These are phyloP conservation scores for Cicer bijugum DNA, from an alignment of 306 rosid genomes.

Conservation along the genomic window DNA sequence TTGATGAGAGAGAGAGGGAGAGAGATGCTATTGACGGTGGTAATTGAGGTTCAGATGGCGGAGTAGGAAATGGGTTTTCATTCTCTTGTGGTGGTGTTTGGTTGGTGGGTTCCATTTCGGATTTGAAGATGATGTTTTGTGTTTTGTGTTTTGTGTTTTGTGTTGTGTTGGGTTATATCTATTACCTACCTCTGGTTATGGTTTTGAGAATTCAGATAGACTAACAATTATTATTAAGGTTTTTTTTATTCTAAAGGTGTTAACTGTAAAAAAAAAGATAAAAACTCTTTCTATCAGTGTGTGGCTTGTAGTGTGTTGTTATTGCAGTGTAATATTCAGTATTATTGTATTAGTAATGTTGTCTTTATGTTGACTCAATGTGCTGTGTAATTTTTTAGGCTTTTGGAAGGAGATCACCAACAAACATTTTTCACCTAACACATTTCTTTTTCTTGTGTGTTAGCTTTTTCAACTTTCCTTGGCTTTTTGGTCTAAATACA, in stretches of 20 bases:
- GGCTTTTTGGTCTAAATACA: neutral
- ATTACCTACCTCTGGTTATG: neutral
- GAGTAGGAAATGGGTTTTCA: conserved; percentile 44
- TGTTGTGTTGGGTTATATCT: neutral
- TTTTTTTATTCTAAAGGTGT: no score
- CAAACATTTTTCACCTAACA: neutral
- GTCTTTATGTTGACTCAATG: neutral
- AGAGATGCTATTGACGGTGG: conserved; percentile 71
- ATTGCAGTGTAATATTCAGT: neutral
- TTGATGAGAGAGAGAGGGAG: conserved; percentile 69
- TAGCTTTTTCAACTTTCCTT: neutral
- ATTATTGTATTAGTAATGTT: neutral
- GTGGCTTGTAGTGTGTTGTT: neutral
- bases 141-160: neutral
- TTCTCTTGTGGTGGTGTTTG: conserved; percentile 22
- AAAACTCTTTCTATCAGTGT: neutral
- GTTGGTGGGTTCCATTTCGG: conserved; percentile 56
- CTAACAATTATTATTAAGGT: no score
- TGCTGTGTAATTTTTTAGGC: neutral
- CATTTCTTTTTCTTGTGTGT: neutral
- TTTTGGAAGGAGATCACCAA: neutral
- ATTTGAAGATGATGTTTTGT: conserved; percentile 3
- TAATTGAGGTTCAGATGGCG: conserved; percentile 50
- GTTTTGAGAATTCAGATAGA: neutral
- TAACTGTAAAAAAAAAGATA: neutral